A percentile compares a stretch with the other conserved stretches of the same genome.
These are phyloP conservation scores for Nemania abortiva DNA, from an alignment of 2,329 filamentous ascomycete species.

Conservation along the genomic window DNA sequence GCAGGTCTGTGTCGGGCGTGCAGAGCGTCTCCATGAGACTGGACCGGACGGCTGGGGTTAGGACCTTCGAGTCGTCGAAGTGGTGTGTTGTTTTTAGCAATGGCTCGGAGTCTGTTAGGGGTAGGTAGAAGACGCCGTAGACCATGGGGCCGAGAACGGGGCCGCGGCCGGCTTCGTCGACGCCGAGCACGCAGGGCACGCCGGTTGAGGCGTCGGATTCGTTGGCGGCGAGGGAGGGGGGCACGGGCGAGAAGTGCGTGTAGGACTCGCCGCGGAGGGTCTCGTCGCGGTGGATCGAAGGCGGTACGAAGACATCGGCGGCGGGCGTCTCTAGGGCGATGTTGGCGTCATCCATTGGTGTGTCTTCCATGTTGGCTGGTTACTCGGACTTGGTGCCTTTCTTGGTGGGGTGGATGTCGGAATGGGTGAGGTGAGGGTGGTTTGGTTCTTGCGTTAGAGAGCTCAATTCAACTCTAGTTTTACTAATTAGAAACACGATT, in stretches of 20 bases:
- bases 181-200: slow-evolving; percentile 81
- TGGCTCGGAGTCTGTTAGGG: slow-evolving; percentile 75
- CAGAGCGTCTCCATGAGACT: slow-evolving; percentile 78
- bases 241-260: slow-evolving; percentile 77
- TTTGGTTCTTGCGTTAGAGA: slow-evolving; percentile 1
- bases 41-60: slow-evolving; percentile 83
- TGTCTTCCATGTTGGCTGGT: slow-evolving; percentile 54
- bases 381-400: background rate
- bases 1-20: slow-evolving; percentile 65
- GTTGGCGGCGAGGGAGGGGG: slow-evolving; percentile 62
- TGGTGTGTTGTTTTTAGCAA: slow-evolving; percentile 83
- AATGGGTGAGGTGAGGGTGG: background rate
- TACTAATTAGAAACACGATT: background rate
- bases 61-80: slow-evolving; percentile 95
- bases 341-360: slow-evolving; percentile 53
- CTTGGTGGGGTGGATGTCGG: slow-evolving; percentile 18
- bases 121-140: slow-evolving; percentile 80
- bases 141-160: slow-evolving; percentile 90
- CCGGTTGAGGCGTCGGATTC: slow-evolving; percentile 50
- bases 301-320: slow-evolving; percentile 69
- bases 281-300: slow-evolving; percentile 70
- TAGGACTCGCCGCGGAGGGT: slow-evolving; percentile 76
- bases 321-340: slow-evolving; percentile 52
- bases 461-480: slow-evolving; percentile 2
- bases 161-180: slow-evolving; percentile 93